Conservation (phyloP, 2,329 filamentous ascomycete genomes). For the Claviceps digitariae region DNA sequence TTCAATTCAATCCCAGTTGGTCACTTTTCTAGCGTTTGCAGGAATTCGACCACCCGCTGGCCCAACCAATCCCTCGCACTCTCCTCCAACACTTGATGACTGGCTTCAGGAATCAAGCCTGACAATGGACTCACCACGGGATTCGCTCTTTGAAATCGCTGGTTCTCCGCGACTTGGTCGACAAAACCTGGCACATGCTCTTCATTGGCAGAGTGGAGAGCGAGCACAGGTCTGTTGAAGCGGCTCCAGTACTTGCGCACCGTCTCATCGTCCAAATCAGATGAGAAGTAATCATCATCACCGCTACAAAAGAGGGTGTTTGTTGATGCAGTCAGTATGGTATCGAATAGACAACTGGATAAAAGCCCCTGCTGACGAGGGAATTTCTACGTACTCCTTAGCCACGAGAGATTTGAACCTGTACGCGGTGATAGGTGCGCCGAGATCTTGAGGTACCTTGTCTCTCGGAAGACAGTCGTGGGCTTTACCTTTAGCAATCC, state of each 20-base stretch:
- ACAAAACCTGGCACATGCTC: constrained; percentile 47
- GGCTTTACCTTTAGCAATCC: constrained; percentile 40
- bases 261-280: constrained; percentile 47
- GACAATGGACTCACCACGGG: constrained; percentile 35
- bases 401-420: constrained; percentile 36
- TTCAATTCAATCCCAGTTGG: neutral
- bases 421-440: constrained; percentile 36
- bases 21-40: constrained; percentile 17
- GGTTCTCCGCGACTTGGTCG: constrained; percentile 43
- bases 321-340: neutral
- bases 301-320: constrained; percentile 29
- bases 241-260: constrained; percentile 52
- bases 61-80: constrained; percentile 36
- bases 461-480: constrained; percentile 41
- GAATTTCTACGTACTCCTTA: constrained; percentile 29
- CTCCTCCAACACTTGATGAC: constrained; percentile 33
- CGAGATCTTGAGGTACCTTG: constrained; percentile 26
- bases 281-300: constrained; percentile 83
- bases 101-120: constrained; percentile 37
- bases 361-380: neutral
- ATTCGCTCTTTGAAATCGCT: constrained; percentile 39
- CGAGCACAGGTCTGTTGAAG: constrained; percentile 45
- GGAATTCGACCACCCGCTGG: constrained; percentile 32
- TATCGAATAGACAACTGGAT: neutral
- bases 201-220: constrained; percentile 53